Evolutionary conservation across 108 stramenopile genomes (phyloP).

Genomic region (Heterococcus sp.): DNA sequence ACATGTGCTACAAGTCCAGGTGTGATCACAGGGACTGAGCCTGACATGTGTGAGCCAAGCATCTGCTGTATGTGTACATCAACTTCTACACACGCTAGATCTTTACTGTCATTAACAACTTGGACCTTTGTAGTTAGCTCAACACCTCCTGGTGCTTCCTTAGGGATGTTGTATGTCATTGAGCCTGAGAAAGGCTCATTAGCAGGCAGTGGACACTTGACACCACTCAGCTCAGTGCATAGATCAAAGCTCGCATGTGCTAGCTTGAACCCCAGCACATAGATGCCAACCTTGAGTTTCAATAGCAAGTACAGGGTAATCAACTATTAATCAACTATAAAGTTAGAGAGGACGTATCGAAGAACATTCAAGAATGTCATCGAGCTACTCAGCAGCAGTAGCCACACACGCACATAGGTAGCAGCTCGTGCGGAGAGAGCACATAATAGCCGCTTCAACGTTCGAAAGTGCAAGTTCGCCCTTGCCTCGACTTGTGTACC

Average conservation of each 20-base stretch:
- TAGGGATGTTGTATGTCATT: background rate
- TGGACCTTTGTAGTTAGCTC: background rate
- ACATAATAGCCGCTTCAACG: background rate
- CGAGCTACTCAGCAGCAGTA: background rate
- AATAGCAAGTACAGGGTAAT: too few relatives aligned
- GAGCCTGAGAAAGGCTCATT: background rate
- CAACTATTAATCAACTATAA: too few relatives aligned
- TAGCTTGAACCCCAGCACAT: background rate
- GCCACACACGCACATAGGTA: background rate
- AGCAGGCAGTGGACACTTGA: background rate
- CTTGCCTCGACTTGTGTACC: background rate
- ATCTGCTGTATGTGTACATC: background rate
- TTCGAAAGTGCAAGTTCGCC: background rate
- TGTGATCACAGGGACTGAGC: background rate
- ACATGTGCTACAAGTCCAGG: background rate
- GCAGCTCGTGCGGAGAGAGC: background rate
- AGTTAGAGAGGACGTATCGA: background rate
- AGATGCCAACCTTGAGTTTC: background rate
- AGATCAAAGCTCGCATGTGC: slow-evolving; percentile 1
- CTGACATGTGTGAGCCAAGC: background rate
- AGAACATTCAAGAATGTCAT: too few relatives aligned
- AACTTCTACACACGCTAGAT: background rate
- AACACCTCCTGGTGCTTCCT: background rate
- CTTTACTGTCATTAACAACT: background rate
- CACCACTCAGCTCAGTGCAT: slow-evolving; percentile 15